Conservation (phyloP, 2,329 filamentous ascomycete genomes). For the Claviceps humidiphila region DNA sequence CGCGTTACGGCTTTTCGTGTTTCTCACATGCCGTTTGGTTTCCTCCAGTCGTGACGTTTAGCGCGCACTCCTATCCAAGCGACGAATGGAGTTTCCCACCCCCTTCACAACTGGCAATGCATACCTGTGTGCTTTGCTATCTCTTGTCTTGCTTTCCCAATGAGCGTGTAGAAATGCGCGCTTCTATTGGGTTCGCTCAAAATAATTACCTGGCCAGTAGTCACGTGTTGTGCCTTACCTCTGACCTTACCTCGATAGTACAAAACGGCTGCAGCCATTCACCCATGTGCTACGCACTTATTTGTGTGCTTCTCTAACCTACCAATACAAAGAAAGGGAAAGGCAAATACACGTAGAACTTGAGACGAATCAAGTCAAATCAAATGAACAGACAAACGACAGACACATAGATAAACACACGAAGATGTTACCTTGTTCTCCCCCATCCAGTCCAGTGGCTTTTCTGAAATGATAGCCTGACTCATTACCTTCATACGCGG, state of each 20-base stretch:
- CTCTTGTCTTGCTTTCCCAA: too few species aligned
- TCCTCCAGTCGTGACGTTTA: too few species aligned
- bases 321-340: constrained; percentile 7
- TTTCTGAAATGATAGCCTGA: not conserved
- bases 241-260: constrained; percentile 37
- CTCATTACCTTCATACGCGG: constrained; percentile 2
- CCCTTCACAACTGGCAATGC: too few species aligned
- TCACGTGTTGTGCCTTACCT: constrained; percentile 34
- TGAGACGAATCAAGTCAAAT: not conserved
- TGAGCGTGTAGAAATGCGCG: too few species aligned
- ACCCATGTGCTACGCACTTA: constrained; percentile 2
- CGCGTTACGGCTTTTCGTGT: not conserved
- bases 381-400: not conserved
- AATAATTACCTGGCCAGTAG: constrained; percentile 17
- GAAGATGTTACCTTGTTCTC: constrained; percentile 1
- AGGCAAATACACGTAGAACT: not conserved
- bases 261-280: constrained; percentile 1
- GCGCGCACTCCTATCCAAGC: too few species aligned
- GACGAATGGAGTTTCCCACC: too few species aligned
- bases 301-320: constrained; percentile 4
- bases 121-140: too few species aligned
- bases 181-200: not conserved
- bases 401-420: not conserved
- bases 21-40: not conserved
- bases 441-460: constrained; percentile 11